Conservation (phyloP, 1,284 basidiomycete genomes). For the Leucoagaricus sp. region DNA sequence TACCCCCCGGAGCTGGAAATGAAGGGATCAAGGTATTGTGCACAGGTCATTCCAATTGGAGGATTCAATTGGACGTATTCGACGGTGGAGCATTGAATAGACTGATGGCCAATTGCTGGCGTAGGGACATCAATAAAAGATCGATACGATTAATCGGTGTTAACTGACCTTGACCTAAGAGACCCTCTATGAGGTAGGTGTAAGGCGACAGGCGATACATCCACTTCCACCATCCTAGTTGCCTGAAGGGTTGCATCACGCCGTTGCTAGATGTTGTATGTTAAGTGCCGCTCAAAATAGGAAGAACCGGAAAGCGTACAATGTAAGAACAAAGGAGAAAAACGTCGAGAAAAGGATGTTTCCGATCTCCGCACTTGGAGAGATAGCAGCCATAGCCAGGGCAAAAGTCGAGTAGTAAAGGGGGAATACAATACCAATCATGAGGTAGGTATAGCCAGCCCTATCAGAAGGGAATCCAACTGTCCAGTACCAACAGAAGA, state of each 20-base stretch:
- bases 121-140: neutral
- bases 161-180: conserved; percentile 48
- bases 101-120: conserved; percentile 46
- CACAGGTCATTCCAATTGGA: conserved; percentile 62
- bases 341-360: conserved; percentile 66
- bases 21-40: conserved; percentile 53
- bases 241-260: conserved; percentile 61
- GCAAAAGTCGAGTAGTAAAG: conserved; percentile 58
- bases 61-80: conserved; percentile 59
- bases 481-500: conserved; percentile 55
- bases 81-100: conserved; percentile 53
- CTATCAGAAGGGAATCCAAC: conserved; percentile 50
- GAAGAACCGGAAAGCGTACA: conserved; percentile 44
- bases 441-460: conserved; percentile 57
- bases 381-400: conserved; percentile 66
- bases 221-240: conserved; percentile 82
- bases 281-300: neutral
- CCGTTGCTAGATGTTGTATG: conserved; percentile 49
- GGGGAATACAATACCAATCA: conserved; percentile 49
- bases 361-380: conserved; percentile 66
- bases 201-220: conserved; percentile 82
- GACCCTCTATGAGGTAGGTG: conserved; percentile 67
- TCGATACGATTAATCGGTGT: neutral
- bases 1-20: conserved; percentile 63
- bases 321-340: conserved; percentile 70